Evolutionary conservation across 192 early-diverging fungal genomes (phyloP).

Genomic region (Allomyces arbusculus): DNA sequence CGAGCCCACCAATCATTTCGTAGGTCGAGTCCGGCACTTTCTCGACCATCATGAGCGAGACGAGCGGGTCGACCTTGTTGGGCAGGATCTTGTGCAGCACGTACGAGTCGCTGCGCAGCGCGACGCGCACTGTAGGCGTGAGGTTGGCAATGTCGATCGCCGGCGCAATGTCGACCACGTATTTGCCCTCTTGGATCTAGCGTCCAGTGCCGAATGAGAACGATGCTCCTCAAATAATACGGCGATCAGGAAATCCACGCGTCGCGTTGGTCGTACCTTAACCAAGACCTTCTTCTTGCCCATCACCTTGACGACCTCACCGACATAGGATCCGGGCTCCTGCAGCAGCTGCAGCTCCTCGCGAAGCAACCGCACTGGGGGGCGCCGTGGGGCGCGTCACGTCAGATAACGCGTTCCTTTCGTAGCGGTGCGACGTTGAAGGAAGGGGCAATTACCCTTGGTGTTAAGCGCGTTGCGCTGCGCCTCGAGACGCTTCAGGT

Average conservation of each 20-base stretch:
- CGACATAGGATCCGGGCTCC: slow-evolving; percentile 87
- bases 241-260: no score
- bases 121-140: slow-evolving; percentile 80
- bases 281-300: slow-evolving; percentile 89
- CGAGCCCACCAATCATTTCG: slow-evolving; percentile 96
- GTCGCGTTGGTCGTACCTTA: slow-evolving; percentile 23
- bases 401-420: not conserved
- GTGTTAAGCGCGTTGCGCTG: slow-evolving; percentile 94
- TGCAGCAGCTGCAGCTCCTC: slow-evolving; percentile 94
- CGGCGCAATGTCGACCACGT: slow-evolving; percentile 86
- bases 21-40: slow-evolving; percentile 99
- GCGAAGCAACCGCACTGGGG: slow-evolving; percentile 74
- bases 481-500: slow-evolving; percentile 92
- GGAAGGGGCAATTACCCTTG: slow-evolving; percentile 40
- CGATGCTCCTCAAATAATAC: no score
- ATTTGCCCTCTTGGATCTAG: slow-evolving; percentile 89
- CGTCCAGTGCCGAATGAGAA: slow-evolving; percentile 3
- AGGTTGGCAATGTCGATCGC: slow-evolving; percentile 79
- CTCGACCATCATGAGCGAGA: slow-evolving; percentile 99
- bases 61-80: slow-evolving; percentile 97
- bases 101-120: slow-evolving; percentile 78
- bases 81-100: slow-evolving; percentile 86
- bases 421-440: not conserved
- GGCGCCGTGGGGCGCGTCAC: not conserved
- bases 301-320: slow-evolving; percentile 95